Conservation (phyloP, 1,284 basidiomycete species). For the Xerocomus minutiporus region DNA sequence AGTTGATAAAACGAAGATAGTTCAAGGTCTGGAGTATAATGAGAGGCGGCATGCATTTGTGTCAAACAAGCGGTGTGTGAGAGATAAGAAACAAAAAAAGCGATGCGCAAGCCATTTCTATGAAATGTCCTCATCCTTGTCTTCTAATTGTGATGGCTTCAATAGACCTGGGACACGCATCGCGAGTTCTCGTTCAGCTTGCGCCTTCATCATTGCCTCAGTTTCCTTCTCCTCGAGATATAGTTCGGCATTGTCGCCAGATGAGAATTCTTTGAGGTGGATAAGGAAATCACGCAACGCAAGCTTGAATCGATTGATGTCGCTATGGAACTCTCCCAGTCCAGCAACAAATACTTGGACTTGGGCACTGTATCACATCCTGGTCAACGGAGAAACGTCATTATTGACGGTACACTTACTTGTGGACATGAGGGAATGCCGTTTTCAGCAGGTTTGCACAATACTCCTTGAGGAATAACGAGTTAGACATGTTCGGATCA, state of each 20-base stretch:
- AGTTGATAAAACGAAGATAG: slow-evolving; percentile 27
- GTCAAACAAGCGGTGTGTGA: slow-evolving; percentile 14
- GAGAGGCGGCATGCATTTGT: slow-evolving; percentile 21
- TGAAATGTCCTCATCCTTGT: slow-evolving; percentile 84
- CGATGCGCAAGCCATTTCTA: slow-evolving; percentile 17
- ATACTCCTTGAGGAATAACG: slow-evolving; percentile 83
- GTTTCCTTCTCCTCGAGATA: slow-evolving; percentile 95
- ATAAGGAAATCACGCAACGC: slow-evolving; percentile 91
- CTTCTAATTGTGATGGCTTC: slow-evolving; percentile 91
- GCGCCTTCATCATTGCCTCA: slow-evolving; percentile 62
- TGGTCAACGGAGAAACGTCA: slow-evolving; percentile 12
- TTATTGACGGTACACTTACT: slow-evolving; percentile 44
- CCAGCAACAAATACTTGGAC: slow-evolving; percentile 77
- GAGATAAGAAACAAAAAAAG: slow-evolving; percentile 1
- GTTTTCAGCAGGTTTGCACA: slow-evolving; percentile 80
- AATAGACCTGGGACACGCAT: slow-evolving; percentile 98
- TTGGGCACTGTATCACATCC: slow-evolving; percentile 47
- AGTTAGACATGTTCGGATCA: slow-evolving; percentile 78
- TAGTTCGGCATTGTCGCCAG: slow-evolving; percentile 74
- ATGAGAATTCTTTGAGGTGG: slow-evolving; percentile 88
- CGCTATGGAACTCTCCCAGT: slow-evolving; percentile 82
- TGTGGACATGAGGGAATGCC: slow-evolving; percentile 89
- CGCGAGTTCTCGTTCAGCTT: slow-evolving; percentile 83
- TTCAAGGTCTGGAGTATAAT: slow-evolving; percentile 24
- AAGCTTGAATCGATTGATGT: slow-evolving; percentile 91